Percentiles rank a stretch among this genome's conserved stretches.
These are phyloP conservation scores for Sideroxylon spinosum DNA, from an alignment of 179 eudicot genomes.

Conservation along the genomic window DNA sequence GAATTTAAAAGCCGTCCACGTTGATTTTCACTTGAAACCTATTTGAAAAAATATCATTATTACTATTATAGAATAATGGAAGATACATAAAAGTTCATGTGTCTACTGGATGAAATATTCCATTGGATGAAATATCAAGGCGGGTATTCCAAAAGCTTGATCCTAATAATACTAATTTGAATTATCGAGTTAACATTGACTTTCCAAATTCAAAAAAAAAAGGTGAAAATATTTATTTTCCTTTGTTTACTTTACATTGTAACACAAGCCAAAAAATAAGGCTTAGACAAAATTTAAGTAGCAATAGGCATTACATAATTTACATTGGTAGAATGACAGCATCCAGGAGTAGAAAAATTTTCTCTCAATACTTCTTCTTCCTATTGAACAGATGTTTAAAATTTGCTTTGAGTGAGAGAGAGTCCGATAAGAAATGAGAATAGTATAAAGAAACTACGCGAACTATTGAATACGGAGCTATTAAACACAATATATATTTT, in stretches of 20 bases:
- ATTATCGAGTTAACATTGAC: neutral
- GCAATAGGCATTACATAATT: neutral
- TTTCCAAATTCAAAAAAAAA: neutral
- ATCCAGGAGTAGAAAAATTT: slow-evolving; percentile 8
- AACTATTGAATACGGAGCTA: too few species aligned
- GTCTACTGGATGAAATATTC: neutral
- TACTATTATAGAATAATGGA: neutral
- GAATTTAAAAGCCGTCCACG: slow-evolving; percentile 13
- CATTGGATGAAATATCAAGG: neutral
- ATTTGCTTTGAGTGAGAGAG: too few species aligned
- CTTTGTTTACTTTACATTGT: neutral
- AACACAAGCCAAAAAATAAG: neutral
- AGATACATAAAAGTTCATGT: neutral
- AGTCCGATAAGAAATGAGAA: too few species aligned
- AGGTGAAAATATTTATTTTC: neutral
- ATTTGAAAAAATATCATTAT: neutral
- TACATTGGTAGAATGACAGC: slow-evolving; percentile 23
- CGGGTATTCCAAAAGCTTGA: neutral
- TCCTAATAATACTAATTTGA: too few species aligned
- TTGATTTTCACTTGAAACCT: slow-evolving; percentile 14
- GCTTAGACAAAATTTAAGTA: neutral
- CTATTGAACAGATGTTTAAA: slow-evolving; percentile 13
- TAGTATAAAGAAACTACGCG: too few species aligned
- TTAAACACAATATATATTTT: too few species aligned
- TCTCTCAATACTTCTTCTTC: slow-evolving; percentile 29